Evolutionary conservation across 805 yeast species (phyloP).

Genomic region (Sugiyamaella chiloensis): DNA sequence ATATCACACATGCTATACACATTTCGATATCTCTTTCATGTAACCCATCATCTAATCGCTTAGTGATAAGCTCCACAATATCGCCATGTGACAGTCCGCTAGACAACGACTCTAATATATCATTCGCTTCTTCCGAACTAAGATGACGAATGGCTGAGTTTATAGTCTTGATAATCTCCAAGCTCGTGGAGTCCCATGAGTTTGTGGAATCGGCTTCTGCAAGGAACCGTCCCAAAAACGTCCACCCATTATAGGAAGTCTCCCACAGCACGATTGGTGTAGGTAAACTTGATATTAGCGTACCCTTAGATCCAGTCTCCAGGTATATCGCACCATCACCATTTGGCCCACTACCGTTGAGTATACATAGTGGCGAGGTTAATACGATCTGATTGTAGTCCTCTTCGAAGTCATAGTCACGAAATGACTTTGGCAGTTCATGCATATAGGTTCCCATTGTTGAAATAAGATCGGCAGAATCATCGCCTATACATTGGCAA

Average conservation of each 20-base stretch:
- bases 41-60: conserved; percentile 65
- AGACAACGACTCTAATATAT: conserved; percentile 41
- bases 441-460: conserved; percentile 62
- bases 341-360: conserved; percentile 55
- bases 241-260: conserved; percentile 81
- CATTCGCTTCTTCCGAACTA: conserved; percentile 40
- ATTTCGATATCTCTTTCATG: conserved; percentile 50
- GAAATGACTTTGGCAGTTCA: conserved; percentile 38
- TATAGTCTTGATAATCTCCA: conserved; percentile 1
- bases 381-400: conserved; percentile 53
- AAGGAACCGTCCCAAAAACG: conserved; percentile 71
- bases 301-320: conserved; percentile 64
- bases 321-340: conserved; percentile 43
- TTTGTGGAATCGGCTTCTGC: conserved; percentile 49
- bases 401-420: conserved; percentile 44
- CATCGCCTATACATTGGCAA: conserved; percentile 50
- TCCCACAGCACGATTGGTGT: conserved; percentile 48
- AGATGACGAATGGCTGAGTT: conserved; percentile 1
- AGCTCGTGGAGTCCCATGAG: conserved; percentile 31
- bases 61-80: conserved; percentile 57
- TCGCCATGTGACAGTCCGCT: conserved; percentile 50
- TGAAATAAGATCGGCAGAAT: conserved; percentile 62
- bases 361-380: conserved; percentile 46
- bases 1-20: conserved; percentile 45
- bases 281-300: conserved; percentile 51